A percentile compares a stretch with the other conserved stretches of the same genome.
Conservation (phyloP, 768 basidiomycete genomes). For the Lentinus tigrinus region DNA sequence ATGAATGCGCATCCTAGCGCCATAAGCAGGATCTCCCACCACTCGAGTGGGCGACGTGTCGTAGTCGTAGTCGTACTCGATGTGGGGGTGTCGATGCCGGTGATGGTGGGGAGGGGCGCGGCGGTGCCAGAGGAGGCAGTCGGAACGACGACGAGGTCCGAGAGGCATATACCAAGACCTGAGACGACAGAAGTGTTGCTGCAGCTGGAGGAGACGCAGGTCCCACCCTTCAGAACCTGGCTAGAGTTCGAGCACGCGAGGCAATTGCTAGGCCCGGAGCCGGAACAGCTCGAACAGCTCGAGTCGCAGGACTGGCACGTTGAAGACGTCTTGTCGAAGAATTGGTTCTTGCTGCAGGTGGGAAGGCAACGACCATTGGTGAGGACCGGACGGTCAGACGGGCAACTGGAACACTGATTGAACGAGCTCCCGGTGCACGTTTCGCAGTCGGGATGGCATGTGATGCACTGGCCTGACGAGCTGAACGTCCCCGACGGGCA, state of each 20-base stretch:
- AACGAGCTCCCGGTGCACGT: conserved; percentile 79
- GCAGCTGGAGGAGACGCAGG: conserved; percentile 66
- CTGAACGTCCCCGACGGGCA: conserved; percentile 75
- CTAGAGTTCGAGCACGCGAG: conserved; percentile 69
- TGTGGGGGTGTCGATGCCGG: conserved; percentile 55
- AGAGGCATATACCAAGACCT: conserved; percentile 76
- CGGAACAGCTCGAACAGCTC: conserved; percentile 78
- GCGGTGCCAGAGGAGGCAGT: conserved; percentile 43
- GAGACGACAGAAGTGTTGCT: conserved; percentile 55
- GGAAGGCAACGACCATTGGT: conserved; percentile 76
- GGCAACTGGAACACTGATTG: conserved; percentile 76
- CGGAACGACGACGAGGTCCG: conserved; percentile 64
- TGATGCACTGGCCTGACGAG: conserved; percentile 61
- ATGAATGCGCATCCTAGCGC: conserved; percentile 78
- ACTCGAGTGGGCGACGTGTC: conserved; percentile 44
- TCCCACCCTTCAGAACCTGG: conserved; percentile 62
- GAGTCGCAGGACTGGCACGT: conserved; percentile 72
- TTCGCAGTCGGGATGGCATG: conserved; percentile 86
- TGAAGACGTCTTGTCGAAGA: conserved; percentile 62
- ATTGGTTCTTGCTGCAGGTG: conserved; percentile 72
- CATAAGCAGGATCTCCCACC: conserved; percentile 90
- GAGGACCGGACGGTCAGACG: conserved; percentile 65
- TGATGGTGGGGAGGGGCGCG: conserved; percentile 51
- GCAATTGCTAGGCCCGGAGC: conserved; percentile 63
- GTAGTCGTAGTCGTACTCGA: conserved; percentile 17